These are phyloP conservation scores for Aspergillus sp. DNA, from an alignment of 2,329 filamentous ascomycete genomes.

Conservation along the genomic window DNA sequence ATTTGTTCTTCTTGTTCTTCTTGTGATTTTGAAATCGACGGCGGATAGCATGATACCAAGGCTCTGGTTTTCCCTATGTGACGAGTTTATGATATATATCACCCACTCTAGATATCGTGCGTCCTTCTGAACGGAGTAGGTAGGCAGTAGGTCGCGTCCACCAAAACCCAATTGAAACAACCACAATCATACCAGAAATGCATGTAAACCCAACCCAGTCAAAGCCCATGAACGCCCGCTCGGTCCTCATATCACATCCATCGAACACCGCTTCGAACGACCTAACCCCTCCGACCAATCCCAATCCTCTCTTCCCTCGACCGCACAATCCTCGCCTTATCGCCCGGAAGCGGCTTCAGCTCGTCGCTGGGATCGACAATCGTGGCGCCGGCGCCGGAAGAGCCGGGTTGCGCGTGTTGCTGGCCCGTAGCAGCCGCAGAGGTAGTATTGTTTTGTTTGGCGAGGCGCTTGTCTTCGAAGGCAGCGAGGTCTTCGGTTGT, in stretches of 20 bases:
- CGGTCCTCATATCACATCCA: no score
- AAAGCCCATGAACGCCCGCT: no score
- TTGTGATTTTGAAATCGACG: background rate
- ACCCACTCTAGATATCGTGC: no score
- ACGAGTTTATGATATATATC: background rate
- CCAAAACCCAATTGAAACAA: no score
- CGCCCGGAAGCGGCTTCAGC: constrained; percentile 40
- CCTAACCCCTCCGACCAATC: constrained; percentile 15
- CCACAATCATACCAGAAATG: background rate
- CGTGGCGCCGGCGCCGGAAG: constrained; percentile 13
- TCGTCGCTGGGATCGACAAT: constrained; percentile 41
- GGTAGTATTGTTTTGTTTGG: constrained; percentile 17
- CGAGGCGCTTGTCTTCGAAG: constrained; percentile 36
- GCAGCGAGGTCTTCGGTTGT: constrained; percentile 39
- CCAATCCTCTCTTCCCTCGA: constrained; percentile 39
- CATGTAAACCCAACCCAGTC: no score
- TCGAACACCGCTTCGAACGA: background rate
- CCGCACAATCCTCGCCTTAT: constrained; percentile 40
- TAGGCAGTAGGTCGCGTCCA: no score
- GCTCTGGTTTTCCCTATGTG: background rate
- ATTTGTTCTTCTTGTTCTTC: no score
- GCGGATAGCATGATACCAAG: background rate
- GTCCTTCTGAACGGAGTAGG: no score
- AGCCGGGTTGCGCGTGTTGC: no score
- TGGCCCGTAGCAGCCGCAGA: constrained; percentile 12